Evolutionary conservation across 2,329 filamentous ascomycete species (phyloP).

Genomic region (Pseudogymnoascus destructans): DNA sequence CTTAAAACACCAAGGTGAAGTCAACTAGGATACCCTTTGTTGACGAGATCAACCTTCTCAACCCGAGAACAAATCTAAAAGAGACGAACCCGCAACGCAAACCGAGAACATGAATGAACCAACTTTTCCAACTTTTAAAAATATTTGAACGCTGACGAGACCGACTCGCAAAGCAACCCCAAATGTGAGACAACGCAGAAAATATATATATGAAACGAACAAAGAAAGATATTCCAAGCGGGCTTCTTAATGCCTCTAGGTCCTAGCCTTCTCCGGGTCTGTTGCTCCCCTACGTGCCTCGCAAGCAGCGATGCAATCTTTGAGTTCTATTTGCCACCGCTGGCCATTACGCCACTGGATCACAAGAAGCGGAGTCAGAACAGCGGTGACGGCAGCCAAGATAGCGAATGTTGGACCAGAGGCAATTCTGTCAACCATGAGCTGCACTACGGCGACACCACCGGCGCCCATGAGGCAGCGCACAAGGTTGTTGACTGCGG

Average conservation of each 20-base stretch:
- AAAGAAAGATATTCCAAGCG: not conserved
- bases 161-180: not conserved
- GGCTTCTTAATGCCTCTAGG: not conserved
- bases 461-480: constrained; percentile 27
- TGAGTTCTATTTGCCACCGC: not conserved
- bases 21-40: not conserved
- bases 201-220: not conserved
- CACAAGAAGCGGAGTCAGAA: not conserved
- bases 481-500: constrained; percentile 27
- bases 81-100: not conserved
- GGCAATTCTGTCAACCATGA: constrained; percentile 21
- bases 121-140: not conserved
- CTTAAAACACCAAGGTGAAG: not conserved
- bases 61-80: not conserved
- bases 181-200: not conserved
- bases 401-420: constrained; percentile 20
- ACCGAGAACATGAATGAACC: not conserved
- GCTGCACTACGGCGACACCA: constrained; percentile 21
- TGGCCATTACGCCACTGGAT: not conserved
- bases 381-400: constrained; percentile 13
- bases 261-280: not conserved
- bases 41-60: not conserved
- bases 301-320: not conserved
- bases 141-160: not conserved
- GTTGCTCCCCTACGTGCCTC: not conserved